phyloP scores from a whole-genome alignment of 169 alveolate species.

The Amoebophrya sp. region DNA sequence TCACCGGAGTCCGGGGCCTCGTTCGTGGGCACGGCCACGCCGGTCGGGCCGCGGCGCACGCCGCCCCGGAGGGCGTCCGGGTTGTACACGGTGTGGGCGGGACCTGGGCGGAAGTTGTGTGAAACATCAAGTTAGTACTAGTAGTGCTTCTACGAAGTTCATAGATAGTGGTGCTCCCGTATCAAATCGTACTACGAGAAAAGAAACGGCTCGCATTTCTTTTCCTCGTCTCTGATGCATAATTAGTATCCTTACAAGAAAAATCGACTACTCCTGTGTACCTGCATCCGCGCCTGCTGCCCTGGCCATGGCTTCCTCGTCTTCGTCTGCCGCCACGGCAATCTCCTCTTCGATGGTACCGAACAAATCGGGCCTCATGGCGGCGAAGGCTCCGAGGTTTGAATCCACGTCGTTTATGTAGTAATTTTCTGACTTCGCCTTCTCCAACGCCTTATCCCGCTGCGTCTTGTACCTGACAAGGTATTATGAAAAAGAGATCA shows the following conservation, averaged over 20 bases:
- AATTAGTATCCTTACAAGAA: too few relatives aligned
- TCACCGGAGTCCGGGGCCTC: background rate
- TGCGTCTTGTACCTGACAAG: constrained; percentile 50
- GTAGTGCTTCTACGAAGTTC: too few relatives aligned
- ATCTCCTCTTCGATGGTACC: constrained; percentile 68
- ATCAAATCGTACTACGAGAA: too few relatives aligned
- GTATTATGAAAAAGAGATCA: too few relatives aligned
- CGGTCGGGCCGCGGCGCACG: background rate
- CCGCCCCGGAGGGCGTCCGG: background rate
- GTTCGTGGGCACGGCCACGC: background rate
- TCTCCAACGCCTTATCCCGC: constrained; percentile 59
- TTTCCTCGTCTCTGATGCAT: too few relatives aligned
- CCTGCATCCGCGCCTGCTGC: background rate
- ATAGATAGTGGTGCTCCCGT: too few relatives aligned
- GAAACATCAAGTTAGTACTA: too few relatives aligned
- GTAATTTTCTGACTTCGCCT: background rate
- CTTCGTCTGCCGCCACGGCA: background rate
- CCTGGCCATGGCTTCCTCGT: background rate
- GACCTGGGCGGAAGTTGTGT: background rate
- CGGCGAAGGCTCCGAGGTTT: constrained; percentile 64
- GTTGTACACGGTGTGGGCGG: constrained; percentile 18
- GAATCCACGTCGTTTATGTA: constrained; percentile 64
- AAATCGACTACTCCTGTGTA: too few relatives aligned
- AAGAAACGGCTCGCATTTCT: too few relatives aligned
- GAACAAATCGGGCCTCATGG: constrained; percentile 71